These are phyloP conservation scores for Aspergillus jensenii DNA, from an alignment of 2,329 filamentous ascomycete species.

Conservation along the genomic window DNA sequence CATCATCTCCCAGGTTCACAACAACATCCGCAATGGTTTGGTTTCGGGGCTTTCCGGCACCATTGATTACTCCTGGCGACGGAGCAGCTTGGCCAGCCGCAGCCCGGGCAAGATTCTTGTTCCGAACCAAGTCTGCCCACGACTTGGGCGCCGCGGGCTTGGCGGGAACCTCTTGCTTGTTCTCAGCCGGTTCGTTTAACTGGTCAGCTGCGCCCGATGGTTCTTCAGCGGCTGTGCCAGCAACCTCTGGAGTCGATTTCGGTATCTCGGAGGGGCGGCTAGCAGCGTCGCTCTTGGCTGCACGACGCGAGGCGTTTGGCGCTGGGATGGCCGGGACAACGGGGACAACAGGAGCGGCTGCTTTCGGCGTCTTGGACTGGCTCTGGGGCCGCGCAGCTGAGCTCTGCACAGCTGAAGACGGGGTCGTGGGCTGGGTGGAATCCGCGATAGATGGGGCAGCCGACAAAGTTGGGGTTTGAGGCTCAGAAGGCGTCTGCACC, in stretches of 20 bases:
- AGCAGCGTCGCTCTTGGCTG: constrained; percentile 35
- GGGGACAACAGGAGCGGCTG: constrained; percentile 47
- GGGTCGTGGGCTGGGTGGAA: constrained; percentile 56
- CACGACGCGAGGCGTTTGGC: constrained; percentile 35
- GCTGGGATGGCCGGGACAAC: constrained; percentile 49
- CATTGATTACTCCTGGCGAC: constrained; percentile 33
- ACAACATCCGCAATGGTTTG: constrained; percentile 76
- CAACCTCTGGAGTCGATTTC: constrained; percentile 26
- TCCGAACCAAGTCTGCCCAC: constrained; percentile 68
- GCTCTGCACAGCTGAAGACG: constrained; percentile 51
- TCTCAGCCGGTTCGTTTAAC: constrained; percentile 5
- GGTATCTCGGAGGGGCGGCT: constrained; percentile 35
- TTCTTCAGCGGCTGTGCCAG: constrained; percentile 9
- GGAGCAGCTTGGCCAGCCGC: constrained; percentile 29
- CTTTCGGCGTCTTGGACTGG: constrained; percentile 35
- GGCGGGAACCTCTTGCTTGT: constrained; percentile 30
- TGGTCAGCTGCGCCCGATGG: constrained; percentile 1
- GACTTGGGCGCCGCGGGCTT: constrained; percentile 56
- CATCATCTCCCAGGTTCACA: constrained; percentile 67
- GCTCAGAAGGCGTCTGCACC: constrained; percentile 40
- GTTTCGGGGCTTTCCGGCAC: constrained; percentile 49
- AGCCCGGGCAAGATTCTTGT: constrained; percentile 41
- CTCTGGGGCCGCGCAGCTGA: constrained; percentile 31
- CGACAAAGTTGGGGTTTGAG: constrained; percentile 59
- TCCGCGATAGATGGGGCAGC: constrained; percentile 58